Conservation (phyloP, 2,329 filamentous ascomycete species). For the Colletotrichum cuscutae region DNA sequence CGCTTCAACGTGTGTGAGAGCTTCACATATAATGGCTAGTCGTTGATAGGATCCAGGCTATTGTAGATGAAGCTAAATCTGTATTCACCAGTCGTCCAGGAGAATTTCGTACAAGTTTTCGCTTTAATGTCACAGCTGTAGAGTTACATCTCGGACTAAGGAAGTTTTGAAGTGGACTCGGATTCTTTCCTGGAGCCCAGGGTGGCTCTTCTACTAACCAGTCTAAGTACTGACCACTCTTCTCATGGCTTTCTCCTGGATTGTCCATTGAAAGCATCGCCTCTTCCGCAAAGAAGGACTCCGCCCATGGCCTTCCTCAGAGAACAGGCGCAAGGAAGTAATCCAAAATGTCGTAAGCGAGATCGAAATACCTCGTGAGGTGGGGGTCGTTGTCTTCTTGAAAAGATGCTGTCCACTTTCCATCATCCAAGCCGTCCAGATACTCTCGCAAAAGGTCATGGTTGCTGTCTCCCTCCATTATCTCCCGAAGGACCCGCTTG, state of each 20-base stretch:
- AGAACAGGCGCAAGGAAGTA: slow-evolving; percentile 63
- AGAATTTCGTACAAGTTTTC: too few relatives aligned
- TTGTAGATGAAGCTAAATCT: not conserved
- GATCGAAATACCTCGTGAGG: slow-evolving; percentile 50
- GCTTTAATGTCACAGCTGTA: too few relatives aligned
- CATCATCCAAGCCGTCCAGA: slow-evolving; percentile 60
- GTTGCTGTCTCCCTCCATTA: slow-evolving; percentile 48
- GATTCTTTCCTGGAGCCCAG: not conserved
- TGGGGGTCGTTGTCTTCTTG: slow-evolving; percentile 37
- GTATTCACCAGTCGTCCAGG: not conserved
- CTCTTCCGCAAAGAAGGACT: not conserved
- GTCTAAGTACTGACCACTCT: not conserved
- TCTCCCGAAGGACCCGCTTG: slow-evolving; percentile 53
- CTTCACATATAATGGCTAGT: not conserved
- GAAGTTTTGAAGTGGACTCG: not conserved
- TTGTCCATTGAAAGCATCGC: not conserved
- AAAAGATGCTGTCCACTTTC: slow-evolving; percentile 50
- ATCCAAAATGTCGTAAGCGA: slow-evolving; percentile 65
- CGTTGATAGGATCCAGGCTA: not conserved
- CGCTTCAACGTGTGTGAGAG: not conserved
- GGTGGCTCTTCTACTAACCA: not conserved
- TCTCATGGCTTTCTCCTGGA: not conserved
- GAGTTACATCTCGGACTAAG: too few relatives aligned
- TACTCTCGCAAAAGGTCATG: slow-evolving; percentile 57
- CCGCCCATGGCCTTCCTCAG: slow-evolving; percentile 40